Conservation (phyloP, 1,284 basidiomycete species). For the Leccinum fallax region DNA sequence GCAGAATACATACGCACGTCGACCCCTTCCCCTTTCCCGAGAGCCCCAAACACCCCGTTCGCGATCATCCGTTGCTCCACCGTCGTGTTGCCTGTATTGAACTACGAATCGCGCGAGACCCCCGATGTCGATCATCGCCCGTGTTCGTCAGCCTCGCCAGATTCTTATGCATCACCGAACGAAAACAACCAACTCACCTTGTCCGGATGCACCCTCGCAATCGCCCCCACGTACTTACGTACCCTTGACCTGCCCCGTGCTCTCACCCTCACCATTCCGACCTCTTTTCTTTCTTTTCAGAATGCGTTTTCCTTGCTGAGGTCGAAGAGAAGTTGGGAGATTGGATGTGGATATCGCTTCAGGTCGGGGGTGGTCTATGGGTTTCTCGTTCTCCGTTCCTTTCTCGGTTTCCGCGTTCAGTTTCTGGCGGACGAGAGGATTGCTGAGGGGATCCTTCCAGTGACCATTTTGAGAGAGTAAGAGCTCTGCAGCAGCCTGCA, state of each 20-base stretch:
- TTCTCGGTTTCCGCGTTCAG: constrained; percentile 11
- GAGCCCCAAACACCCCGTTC: too few relatives aligned
- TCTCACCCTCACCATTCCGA: constrained; percentile 89
- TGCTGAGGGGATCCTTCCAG: constrained; percentile 7
- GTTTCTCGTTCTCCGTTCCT: not conserved
- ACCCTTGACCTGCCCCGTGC: constrained; percentile 83
- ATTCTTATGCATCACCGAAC: not conserved
- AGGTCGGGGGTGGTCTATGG: constrained; percentile 10
- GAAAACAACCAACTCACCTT: constrained; percentile 63
- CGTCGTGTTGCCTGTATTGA: constrained; percentile 77
- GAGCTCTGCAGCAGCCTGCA: constrained; percentile 79
- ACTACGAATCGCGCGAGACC: constrained; percentile 40
- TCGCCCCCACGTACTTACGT: constrained; percentile 82
- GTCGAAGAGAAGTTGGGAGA: not conserved
- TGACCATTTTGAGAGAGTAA: constrained; percentile 52
- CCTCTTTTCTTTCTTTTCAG: constrained; percentile 20
- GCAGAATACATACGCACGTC: too few relatives aligned
- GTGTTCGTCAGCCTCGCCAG: too few relatives aligned
- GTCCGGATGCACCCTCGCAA: constrained; percentile 93
- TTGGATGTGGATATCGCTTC: not conserved
- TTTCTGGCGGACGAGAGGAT: constrained; percentile 12
- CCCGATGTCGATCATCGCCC: not conserved
- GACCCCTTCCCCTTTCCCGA: too few relatives aligned
- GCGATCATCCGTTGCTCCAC: constrained; percentile 43
- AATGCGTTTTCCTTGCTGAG: constrained; percentile 73